Evolutionary conservation across 2,329 filamentous ascomycete species (phyloP), one percentile per base, ranked within the genome.

Genomic region (Penicillium sp.): DNA sequence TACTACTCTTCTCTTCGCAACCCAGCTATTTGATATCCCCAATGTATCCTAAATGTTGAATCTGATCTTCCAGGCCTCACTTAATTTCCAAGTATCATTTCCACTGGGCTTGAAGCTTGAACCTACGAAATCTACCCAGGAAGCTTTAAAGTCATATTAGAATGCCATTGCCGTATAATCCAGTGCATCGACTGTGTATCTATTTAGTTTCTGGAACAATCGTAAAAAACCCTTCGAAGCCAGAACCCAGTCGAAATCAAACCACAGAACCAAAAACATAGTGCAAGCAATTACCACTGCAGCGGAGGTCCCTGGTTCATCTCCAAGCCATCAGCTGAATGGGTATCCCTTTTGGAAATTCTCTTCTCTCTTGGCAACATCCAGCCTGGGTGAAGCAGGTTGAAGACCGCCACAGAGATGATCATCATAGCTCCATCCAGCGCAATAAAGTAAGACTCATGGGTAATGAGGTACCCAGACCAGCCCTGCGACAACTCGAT

Each of bases 401-500:
- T 74, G 55, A 80, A 79, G 9, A 79, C 61, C 0, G 36, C 65
- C n/a, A 81, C 77, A 5, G 78, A 75, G 49, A 76, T 51, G 10
- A 77, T 68, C 75, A 83, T 82, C 64, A 80, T 75, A 2, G 72
- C 71, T 2, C 77, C 79, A 57, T 83, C 80, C 2, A 83, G 68
- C 5, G 71, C 78, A 55, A 81, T 74, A 55, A 83, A 82, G 54
- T 76, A 82, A 9, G 64, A 63, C 61, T 83, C 75, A 5, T 77
- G 76, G n/a, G 77, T 79, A 51, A 82, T 82, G 45, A 82, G 63
- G 42, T 77, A 78, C 0, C 80, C 80, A 5, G 60, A 54, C 80
- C 80, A 82, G 0, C 80, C 80, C 61, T 82, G 70, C 16, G 73
- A 67, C 49, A 83, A 67, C 61, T 82, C 80, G 39, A 82, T 73